Evolutionary conservation across 2,329 filamentous ascomycete species (phyloP).

Genomic region (Colletotrichum cuscutae): DNA sequence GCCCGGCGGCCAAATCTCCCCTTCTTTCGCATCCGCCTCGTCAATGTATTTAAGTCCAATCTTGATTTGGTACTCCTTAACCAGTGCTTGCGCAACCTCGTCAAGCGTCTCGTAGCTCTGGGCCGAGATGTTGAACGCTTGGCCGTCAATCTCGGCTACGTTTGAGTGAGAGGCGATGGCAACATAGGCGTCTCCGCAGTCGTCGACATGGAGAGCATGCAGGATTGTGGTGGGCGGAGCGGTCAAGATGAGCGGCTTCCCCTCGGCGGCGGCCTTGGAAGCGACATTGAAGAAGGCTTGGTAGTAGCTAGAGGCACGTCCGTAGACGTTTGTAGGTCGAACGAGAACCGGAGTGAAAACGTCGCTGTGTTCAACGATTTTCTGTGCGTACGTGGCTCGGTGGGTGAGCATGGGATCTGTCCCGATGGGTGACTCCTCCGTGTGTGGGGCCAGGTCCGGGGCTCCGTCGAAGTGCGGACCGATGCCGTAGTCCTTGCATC

Average conservation of each 20-base stretch:
- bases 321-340: conserved; percentile 59
- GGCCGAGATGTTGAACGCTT: conserved; percentile 58
- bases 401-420: conserved; percentile 39
- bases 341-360: conserved; percentile 55
- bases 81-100: conserved; percentile 50
- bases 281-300: conserved; percentile 51
- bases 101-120: conserved; percentile 54
- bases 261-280: conserved; percentile 26
- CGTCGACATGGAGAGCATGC: conserved; percentile 60
- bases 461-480: conserved; percentile 46
- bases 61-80: conserved; percentile 50
- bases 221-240: conserved; percentile 50
- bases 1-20: conserved; percentile 34
- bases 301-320: conserved; percentile 56
- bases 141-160: conserved; percentile 45
- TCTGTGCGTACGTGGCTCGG: conserved; percentile 46
- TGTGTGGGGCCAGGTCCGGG: conserved; percentile 50
- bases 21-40: conserved; percentile 27
- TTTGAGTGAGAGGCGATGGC: conserved; percentile 51
- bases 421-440: conserved; percentile 52
- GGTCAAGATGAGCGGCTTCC: conserved; percentile 43
- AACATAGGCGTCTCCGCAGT: conserved; percentile 60
- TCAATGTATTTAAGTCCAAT: conserved; percentile 43
- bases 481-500: conserved; percentile 61
- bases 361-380: conserved; percentile 49